Conservation (phyloP, 805 yeast genomes). For the Debaryomyces maramus region DNA sequence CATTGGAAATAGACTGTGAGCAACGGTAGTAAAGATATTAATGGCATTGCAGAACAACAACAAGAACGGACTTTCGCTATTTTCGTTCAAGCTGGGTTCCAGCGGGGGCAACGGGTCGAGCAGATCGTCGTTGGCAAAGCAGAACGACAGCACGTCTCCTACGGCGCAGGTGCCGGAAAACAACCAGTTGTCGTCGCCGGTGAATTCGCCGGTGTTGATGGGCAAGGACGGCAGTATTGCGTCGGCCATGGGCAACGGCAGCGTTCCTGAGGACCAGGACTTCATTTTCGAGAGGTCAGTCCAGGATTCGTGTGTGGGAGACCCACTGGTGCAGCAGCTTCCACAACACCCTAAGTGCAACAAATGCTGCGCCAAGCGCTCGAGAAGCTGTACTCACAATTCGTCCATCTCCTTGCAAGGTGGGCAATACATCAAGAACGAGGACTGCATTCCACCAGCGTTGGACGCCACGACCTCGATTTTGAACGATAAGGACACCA, state of each 20-base stretch:
- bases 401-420: constrained; percentile 24
- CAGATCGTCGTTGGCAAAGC: neutral
- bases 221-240: constrained; percentile 7
- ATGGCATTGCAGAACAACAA: neutral
- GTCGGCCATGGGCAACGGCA: neutral
- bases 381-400: constrained; percentile 22
- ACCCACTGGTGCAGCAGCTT: neutral
- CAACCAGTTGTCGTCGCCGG: constrained; percentile 14
- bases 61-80: neutral
- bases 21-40: too few species aligned
- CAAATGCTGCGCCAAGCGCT: constrained; percentile 14
- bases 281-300: constrained; percentile 44
- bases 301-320: constrained; percentile 23
- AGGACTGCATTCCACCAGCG: constrained; percentile 79
- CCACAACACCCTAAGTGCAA: constrained; percentile 12
- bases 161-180: constrained; percentile 2
- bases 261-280: constrained; percentile 8
- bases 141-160: neutral
- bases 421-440: constrained; percentile 36
- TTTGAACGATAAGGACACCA: constrained; percentile 56
- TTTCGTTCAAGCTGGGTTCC: neutral
- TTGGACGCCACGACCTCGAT: constrained; percentile 74
- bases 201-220: constrained; percentile 12
- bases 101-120: constrained; percentile 1
- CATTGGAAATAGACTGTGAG: too few species aligned